A percentile compares a stretch with the other conserved stretches of the same genome.
These are phyloP conservation scores for Rhizoclosmatium sp. DNA, from an alignment of 192 early-diverging fungal genomes.

Conservation along the genomic window DNA sequence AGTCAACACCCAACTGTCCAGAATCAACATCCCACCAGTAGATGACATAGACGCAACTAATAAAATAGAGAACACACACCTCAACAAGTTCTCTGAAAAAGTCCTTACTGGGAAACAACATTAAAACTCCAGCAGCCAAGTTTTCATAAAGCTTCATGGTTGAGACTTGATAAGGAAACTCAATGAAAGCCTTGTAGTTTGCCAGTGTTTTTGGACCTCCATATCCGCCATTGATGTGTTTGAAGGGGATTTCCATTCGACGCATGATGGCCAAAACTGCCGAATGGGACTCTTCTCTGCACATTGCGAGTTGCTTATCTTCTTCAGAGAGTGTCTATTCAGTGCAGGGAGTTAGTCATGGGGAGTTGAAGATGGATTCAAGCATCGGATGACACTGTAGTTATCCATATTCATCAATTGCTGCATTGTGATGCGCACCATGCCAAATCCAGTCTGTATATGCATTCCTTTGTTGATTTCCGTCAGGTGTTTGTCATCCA, in stretches of 20 bases:
- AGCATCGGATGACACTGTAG: no score
- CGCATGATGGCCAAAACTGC: slow-evolving; percentile 25
- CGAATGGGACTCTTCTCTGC: slow-evolving; percentile 21
- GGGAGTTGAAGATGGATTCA: not conserved
- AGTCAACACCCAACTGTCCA: not conserved
- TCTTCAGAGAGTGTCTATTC: slow-evolving; percentile 2
- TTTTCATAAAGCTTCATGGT: slow-evolving; percentile 41
- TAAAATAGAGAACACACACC: not conserved
- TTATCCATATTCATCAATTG: no score
- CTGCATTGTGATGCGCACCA: no score
- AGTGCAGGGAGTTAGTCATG: not conserved
- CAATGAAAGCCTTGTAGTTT: slow-evolving; percentile 32
- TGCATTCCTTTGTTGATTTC: no score
- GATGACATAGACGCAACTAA: not conserved
- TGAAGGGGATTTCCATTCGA: slow-evolving; percentile 33
- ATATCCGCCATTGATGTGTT: slow-evolving; percentile 30
- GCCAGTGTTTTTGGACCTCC: slow-evolving; percentile 34
- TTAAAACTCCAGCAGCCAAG: slow-evolving; percentile 28
- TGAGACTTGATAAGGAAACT: slow-evolving; percentile 34
- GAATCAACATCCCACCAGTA: not conserved
- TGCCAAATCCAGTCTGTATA: no score
- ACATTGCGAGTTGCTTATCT: slow-evolving; percentile 13
- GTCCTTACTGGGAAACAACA: slow-evolving; percentile 29
- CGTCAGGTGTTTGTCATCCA: no score
- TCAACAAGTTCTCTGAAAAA: slow-evolving; percentile 33